Evolutionary conservation across 192 early-diverging fungal genomes (phyloP).

Genomic region (Coemansia sp.): DNA sequence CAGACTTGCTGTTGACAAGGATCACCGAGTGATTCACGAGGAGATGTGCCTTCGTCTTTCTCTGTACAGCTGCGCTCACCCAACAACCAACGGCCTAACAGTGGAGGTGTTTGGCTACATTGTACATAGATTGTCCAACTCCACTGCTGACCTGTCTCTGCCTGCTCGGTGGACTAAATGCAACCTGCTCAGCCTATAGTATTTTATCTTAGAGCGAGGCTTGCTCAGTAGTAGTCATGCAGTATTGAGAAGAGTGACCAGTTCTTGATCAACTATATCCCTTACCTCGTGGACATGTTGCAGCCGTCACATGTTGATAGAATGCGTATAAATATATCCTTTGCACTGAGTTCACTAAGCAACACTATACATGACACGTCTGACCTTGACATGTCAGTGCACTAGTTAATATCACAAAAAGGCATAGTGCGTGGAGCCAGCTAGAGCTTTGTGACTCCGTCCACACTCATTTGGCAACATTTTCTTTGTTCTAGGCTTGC

Average conservation of each 20-base stretch:
- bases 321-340: neutral
- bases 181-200: neutral
- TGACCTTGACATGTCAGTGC: no score
- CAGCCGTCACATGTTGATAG: neutral
- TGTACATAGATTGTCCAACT: no score
- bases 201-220: neutral
- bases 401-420: no score
- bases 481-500: no score
- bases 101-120: neutral
- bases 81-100: neutral
- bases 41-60: neutral
- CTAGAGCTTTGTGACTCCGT: no score
- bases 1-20: neutral
- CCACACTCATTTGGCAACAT: no score
- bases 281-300: neutral
- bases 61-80: neutral
- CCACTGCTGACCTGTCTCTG: neutral
- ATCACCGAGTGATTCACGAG: neutral
- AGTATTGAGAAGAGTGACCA: neutral
- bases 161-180: slow-evolving; percentile 1
- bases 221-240: neutral
- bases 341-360: no score
- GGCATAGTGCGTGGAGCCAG: no score
- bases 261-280: neutral
- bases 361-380: no score